These are phyloP conservation scores for Triticum urartu DNA, from an alignment of 176 grass and related monocot species.

Conservation along the genomic window DNA sequence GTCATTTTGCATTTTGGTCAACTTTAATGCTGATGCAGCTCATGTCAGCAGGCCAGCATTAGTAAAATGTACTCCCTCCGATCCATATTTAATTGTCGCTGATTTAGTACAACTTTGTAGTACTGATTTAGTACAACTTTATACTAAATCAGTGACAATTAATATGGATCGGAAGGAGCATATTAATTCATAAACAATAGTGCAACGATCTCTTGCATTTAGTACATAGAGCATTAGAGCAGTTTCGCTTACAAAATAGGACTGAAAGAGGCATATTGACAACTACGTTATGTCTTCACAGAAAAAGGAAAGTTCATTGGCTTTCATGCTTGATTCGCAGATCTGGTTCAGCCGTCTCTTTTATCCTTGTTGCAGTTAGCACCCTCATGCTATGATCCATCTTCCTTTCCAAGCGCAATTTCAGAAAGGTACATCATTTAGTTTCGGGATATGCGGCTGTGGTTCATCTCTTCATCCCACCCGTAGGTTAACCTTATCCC, in stretches of 20 bases:
- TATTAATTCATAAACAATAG: background rate
- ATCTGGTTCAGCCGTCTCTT: background rate
- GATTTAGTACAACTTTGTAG: no score
- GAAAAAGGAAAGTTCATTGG: background rate
- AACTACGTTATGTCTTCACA: conserved; percentile 9
- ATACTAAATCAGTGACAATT: no score
- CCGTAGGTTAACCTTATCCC: conserved; percentile 50
- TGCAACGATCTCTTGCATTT: background rate
- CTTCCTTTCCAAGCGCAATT: conserved; percentile 1
- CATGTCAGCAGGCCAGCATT: background rate
- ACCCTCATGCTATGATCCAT: background rate
- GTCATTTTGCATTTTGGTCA: background rate
- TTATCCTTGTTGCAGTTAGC: conserved; percentile 14
- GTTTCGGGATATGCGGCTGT: conserved; percentile 34
- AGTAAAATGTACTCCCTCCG: background rate
- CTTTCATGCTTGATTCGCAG: conserved; percentile 11
- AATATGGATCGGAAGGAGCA: no score
- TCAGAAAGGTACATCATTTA: conserved; percentile 5
- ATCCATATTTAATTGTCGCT: no score
- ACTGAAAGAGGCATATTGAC: conserved; percentile 6
- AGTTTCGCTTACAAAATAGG: background rate
- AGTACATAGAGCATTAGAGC: background rate
- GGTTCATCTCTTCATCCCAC: conserved; percentile 36
- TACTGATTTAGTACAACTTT: no score
- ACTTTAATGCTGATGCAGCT: background rate